Evolutionary conservation across 257 asterid genomes (phyloP).

Genomic region (Solanum chiquidenum): DNA sequence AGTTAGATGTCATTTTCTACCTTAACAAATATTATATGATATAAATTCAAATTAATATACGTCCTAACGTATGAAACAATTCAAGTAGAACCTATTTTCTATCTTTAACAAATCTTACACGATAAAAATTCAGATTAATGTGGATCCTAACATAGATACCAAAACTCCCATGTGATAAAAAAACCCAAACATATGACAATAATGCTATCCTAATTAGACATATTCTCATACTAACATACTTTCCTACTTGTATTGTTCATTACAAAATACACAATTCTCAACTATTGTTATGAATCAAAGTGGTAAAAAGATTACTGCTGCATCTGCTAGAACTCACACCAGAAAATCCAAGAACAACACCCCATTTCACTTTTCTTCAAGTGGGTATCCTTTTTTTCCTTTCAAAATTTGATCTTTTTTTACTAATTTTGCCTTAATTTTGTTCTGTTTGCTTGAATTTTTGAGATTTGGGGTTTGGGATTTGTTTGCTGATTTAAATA

Average conservation of each 20-base stretch:
- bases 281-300: background rate
- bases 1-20: no score
- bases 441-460: background rate
- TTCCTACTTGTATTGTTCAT: no score
- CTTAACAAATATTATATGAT: no score
- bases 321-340: conserved; percentile 36
- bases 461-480: background rate
- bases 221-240: background rate
- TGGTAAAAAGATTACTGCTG: conserved; percentile 27
- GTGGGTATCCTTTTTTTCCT: conserved; percentile 10
- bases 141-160: no score
- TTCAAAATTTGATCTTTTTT: background rate
- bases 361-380: conserved; percentile 13
- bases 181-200: no score
- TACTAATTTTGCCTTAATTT: background rate
- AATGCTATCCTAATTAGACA: background rate
- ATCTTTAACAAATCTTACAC: no score
- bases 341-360: conserved; percentile 15
- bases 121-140: no score
- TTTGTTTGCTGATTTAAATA: background rate
- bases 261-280: background rate
- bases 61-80: background rate
- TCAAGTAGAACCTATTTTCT: background rate
- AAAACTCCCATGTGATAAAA: background rate
- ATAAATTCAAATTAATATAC: no score